Percentiles rank a stretch among this genome's conserved stretches.
Conservation (phyloP, 2,329 filamentous ascomycete species). For the Nectriaceae sp. region DNA sequence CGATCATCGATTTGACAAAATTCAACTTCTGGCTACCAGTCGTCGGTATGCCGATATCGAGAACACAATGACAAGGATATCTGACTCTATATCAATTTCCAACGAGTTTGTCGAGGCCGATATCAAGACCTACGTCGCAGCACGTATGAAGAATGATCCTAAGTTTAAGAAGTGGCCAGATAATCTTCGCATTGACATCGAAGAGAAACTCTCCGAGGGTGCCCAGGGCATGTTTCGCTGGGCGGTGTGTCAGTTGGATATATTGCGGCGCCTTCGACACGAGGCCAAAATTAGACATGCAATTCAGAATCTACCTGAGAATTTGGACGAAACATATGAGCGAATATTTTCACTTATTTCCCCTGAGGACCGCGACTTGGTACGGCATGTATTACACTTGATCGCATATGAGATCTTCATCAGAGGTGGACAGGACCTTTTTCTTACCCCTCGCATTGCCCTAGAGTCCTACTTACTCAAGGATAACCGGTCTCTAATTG, state of each 20-base stretch:
- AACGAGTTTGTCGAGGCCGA: not conserved
- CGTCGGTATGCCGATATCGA: not conserved
- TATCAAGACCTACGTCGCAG: not conserved
- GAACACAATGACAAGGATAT: not conserved
- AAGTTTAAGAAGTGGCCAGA: not conserved
- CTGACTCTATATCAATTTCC: constrained; percentile 1
- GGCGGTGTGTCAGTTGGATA: constrained; percentile 4
- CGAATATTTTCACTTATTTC: constrained; percentile 2
- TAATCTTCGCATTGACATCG: not conserved
- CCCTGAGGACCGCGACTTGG: not conserved
- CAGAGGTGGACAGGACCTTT: too few species aligned
- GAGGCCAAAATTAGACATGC: constrained; percentile 1
- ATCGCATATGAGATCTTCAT: not conserved
- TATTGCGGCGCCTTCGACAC: constrained; percentile 1
- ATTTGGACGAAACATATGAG: constrained; percentile 3
- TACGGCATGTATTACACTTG: constrained; percentile 1
- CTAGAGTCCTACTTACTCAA: not conserved
- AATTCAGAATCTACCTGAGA: not conserved
- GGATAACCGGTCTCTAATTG: not conserved
- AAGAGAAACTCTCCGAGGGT: not conserved
- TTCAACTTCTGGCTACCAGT: constrained; percentile 1
- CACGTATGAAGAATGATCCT: not conserved
- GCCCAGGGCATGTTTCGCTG: constrained; percentile 6
- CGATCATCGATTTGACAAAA: not conserved
- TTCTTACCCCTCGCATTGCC: not conserved